phyloP scores from a whole-genome alignment of 1,284 basidiomycete genomes.

The Mycosarcoma maydis region DNA sequence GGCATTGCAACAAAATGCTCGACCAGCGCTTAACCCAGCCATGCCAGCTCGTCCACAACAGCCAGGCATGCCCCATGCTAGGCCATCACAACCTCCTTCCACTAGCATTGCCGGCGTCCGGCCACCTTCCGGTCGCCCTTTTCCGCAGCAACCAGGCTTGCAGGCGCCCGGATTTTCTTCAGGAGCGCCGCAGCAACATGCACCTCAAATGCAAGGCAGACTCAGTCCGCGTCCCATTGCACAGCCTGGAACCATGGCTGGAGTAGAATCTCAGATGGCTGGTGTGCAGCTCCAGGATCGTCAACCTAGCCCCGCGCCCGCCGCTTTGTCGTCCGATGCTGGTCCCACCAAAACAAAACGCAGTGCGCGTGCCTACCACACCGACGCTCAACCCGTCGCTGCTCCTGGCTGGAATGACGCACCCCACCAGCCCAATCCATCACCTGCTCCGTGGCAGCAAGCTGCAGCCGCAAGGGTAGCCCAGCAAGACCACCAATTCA shows the following conservation, averaged over 20 bases:
- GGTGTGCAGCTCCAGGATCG: conserved; percentile 38
- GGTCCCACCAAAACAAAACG: conserved; percentile 61
- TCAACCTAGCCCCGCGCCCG: conserved; percentile 28
- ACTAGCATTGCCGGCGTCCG: conserved; percentile 18
- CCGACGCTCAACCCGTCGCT: conserved; percentile 45
- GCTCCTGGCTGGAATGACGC: conserved; percentile 61
- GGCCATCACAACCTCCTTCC: conserved; percentile 14
- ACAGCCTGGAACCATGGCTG: conserved; percentile 17
- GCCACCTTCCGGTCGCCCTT: conserved; percentile 29
- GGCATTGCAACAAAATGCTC: conserved; percentile 14
- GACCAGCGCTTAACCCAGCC: conserved; percentile 17
- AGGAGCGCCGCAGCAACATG: conserved; percentile 10
- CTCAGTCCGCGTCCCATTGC: conserved; percentile 38
- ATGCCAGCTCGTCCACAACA: conserved; percentile 38
- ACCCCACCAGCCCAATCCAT: conserved; percentile 49
- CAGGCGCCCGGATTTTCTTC: conserved; percentile 3
- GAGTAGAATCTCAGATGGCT: conserved; percentile 45
- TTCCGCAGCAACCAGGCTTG: conserved; percentile 21
- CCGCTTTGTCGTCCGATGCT: conserved; percentile 15
- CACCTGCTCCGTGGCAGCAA: conserved; percentile 61
- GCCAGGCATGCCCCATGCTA: conserved; percentile 24
- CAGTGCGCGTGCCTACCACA: conserved; percentile 66
- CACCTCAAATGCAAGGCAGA: conserved; percentile 22
- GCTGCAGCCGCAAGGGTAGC: conserved; percentile 59
- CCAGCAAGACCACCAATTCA: conserved; percentile 38